These are phyloP conservation scores for Botrytis paeoniae DNA, from an alignment of 2,329 filamentous ascomycete genomes.

Conservation along the genomic window DNA sequence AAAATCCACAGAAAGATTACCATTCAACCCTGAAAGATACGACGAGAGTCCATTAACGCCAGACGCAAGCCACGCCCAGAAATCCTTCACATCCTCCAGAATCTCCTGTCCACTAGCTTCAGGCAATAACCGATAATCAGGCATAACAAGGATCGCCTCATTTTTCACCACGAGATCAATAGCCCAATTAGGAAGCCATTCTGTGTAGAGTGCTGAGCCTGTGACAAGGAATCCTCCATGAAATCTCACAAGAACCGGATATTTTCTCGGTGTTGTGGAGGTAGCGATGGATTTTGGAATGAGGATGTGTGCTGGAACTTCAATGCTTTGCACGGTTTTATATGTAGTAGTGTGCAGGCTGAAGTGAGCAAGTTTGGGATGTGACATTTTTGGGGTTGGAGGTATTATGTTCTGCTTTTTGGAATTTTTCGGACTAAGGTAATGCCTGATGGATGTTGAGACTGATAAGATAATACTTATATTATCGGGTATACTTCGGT, in stretches of 20 bases:
- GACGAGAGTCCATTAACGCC: background rate
- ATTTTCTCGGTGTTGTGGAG: background rate
- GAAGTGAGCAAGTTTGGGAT: background rate
- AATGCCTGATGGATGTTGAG: background rate
- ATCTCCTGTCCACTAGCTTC: slow-evolving; percentile 47
- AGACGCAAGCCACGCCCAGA: slow-evolving; percentile 46
- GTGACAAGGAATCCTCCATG: slow-evolving; percentile 20
- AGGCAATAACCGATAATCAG: slow-evolving; percentile 52
- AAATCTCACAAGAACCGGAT: slow-evolving; percentile 21
- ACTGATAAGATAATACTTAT: background rate
- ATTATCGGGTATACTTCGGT: background rate
- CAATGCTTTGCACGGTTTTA: background rate
- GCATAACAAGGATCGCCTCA: slow-evolving; percentile 44
- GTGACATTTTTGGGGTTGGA: background rate
- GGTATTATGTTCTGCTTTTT: background rate
- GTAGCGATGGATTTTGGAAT: slow-evolving; percentile 19
- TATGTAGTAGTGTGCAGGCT: background rate
- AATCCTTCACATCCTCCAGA: slow-evolving; percentile 46
- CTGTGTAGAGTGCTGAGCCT: background rate
- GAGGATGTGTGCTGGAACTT: slow-evolving; percentile 7
- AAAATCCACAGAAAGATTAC: slow-evolving; percentile 14
- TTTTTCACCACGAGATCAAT: background rate
- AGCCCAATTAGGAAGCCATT: background rate
- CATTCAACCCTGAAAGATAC: background rate
- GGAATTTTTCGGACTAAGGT: background rate